phyloP scores from a whole-genome alignment of 306 rosid species.

The Benincasa hispida region DNA sequence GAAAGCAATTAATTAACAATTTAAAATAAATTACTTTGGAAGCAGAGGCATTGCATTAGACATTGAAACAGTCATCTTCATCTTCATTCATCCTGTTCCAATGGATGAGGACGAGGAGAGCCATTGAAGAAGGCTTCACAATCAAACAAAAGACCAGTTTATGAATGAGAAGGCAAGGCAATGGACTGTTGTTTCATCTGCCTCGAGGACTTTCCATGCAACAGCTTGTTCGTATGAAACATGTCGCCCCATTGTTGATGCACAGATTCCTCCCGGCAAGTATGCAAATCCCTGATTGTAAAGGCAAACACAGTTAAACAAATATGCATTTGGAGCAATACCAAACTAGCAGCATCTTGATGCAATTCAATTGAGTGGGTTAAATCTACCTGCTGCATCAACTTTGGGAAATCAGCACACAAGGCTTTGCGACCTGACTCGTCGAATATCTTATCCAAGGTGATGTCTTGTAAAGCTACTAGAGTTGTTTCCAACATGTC shows the following conservation, averaged over 20 bases:
- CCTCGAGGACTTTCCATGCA: slow-evolving; percentile 85
- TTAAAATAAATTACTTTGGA: slow-evolving; percentile 11
- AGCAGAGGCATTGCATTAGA: slow-evolving; percentile 6
- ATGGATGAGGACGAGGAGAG: not conserved
- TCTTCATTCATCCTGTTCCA: not conserved
- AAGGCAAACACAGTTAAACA: not conserved
- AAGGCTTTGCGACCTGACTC: slow-evolving; percentile 77
- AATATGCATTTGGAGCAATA: not conserved
- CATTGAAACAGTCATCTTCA: not conserved
- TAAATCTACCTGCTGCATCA: slow-evolving; percentile 71
- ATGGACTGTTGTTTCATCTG: slow-evolving; percentile 61
- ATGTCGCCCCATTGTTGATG: slow-evolving; percentile 86
- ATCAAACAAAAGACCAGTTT: slow-evolving; percentile 97
- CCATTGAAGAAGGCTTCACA: not conserved
- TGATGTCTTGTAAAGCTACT: slow-evolving; percentile 86
- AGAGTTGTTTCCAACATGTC: slow-evolving; percentile 95
- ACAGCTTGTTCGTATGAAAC: slow-evolving; percentile 79
- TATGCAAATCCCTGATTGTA: slow-evolving; percentile 58
- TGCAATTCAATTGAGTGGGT: not conserved
- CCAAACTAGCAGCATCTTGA: not conserved
- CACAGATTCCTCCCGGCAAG: slow-evolving; percentile 80
- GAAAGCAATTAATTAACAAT: slow-evolving; percentile 5
- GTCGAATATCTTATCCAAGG: slow-evolving; percentile 80
- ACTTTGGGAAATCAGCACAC: slow-evolving; percentile 63
- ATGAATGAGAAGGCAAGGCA: slow-evolving; percentile 87